phyloP scores from a whole-genome alignment of 129 eudicot species.

The Helichrysum umbraculigerum region DNA sequence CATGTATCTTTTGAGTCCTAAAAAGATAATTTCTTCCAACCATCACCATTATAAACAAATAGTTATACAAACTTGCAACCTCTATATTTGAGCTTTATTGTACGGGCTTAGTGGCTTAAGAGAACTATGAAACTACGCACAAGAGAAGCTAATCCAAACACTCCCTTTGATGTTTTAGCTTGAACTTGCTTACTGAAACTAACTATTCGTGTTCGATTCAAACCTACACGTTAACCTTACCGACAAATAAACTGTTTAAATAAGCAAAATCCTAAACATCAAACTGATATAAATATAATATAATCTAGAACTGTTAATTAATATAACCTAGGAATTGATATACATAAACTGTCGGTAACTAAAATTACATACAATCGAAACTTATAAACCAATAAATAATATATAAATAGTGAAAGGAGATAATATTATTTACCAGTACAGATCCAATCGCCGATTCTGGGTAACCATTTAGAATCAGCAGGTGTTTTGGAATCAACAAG shows the following conservation, averaged over 20 bases:
- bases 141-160: neutral
- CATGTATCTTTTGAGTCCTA: slow-evolving; percentile 7
- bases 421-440: slow-evolving; percentile 56
- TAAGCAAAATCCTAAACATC: no score
- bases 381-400: neutral
- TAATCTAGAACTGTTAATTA: no score
- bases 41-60: slow-evolving; percentile 8
- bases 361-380: neutral
- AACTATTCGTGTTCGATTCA: neutral
- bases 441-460: slow-evolving; percentile 96
- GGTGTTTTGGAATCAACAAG: slow-evolving; percentile 86
- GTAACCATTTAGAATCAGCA: slow-evolving; percentile 90
- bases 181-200: neutral
- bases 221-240: neutral
- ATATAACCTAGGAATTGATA: neutral
- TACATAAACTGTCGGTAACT: neutral
- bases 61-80: slow-evolving; percentile 2
- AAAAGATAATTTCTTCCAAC: slow-evolving; percentile 1
- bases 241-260: no score
- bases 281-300: no score
- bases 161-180: neutral
- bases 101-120: neutral
- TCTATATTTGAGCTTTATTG: neutral
- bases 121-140: no score
- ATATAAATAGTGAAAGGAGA: neutral